Evolutionary conservation across 2,329 filamentous ascomycete species (phyloP).

Genomic region (Fusarium xylarioides): DNA sequence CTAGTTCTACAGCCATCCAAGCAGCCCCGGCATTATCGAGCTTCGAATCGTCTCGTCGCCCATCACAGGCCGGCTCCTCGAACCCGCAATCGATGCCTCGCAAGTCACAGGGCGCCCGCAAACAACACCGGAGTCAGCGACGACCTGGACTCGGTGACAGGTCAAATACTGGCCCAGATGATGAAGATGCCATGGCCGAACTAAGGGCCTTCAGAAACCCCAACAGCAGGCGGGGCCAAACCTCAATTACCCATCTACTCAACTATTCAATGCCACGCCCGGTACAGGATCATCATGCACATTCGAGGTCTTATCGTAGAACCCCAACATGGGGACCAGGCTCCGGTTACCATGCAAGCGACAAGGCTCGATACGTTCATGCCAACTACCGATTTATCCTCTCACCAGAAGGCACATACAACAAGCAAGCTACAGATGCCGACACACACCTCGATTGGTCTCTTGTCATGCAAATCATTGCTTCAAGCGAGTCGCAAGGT

Average conservation of each 20-base stretch:
- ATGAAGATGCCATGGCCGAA: conserved; percentile 91
- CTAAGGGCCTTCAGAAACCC: conserved; percentile 67
- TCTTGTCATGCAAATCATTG: conserved; percentile 89
- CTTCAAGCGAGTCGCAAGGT: conserved; percentile 86
- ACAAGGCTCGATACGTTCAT: conserved; percentile 91
- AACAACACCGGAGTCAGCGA: conserved; percentile 84
- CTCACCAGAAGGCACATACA: conserved; percentile 81
- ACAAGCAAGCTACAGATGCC: conserved; percentile 81
- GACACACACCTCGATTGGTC: conserved; percentile 92
- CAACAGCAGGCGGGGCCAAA: conserved; percentile 85
- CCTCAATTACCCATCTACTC: conserved; percentile 95
- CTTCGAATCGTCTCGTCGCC: conserved; percentile 62
- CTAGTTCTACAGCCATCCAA: conserved; percentile 52
- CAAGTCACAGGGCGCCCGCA: conserved; percentile 79
- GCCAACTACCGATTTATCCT: conserved; percentile 98
- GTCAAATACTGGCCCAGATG: conserved; percentile 59
- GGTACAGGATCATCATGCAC: conserved; percentile 64
- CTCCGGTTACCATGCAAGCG: conserved; percentile 87
- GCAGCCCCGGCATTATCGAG: conserved; percentile 54
- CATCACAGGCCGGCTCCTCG: conserved; percentile 49
- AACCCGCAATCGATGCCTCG: conserved; percentile 62
- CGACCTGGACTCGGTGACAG: conserved; percentile 64
- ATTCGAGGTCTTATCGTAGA: conserved; percentile 68
- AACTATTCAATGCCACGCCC: conserved; percentile 86
- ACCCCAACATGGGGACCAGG: conserved; percentile 85